Evolutionary conservation across 1,284 basidiomycete species (phyloP).

Genomic region (Cystodermella granulosa): DNA sequence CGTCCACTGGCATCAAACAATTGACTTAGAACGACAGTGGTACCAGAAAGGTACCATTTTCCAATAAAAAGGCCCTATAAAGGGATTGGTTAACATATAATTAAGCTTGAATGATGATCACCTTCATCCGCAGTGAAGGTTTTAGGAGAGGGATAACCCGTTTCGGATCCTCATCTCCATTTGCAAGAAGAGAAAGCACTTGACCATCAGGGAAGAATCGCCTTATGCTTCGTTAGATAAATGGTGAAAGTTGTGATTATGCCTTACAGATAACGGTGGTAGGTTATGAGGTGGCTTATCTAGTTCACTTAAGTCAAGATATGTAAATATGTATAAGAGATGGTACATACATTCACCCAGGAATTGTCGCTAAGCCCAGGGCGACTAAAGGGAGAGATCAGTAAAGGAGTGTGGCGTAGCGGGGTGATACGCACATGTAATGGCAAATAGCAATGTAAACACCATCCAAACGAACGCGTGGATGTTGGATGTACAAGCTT

Average conservation of each 20-base stretch:
- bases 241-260: neutral
- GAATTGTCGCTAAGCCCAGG: conserved; percentile 72
- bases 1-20: conserved; percentile 52
- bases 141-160: conserved; percentile 75
- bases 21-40: conserved; percentile 57
- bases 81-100: conserved; percentile 2
- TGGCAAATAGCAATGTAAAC: conserved; percentile 88
- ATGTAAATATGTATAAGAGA: neutral
- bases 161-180: conserved; percentile 71
- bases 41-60: conserved; percentile 60
- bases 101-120: conserved; percentile 20
- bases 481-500: conserved; percentile 74
- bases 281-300: conserved; percentile 72
- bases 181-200: conserved; percentile 81
- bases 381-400: conserved; percentile 56
- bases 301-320: conserved; percentile 23
- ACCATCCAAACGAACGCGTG: conserved; percentile 77
- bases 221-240: conserved; percentile 36
- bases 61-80: conserved; percentile 65
- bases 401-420: too few relatives aligned
- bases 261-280: conserved; percentile 76
- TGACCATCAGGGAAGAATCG: conserved; percentile 86
- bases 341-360: conserved; percentile 70
- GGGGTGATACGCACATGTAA: conserved; percentile 54
- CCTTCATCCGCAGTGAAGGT: conserved; percentile 76